These are phyloP conservation scores for Hansfordia pulvinata DNA, from an alignment of 2,329 filamentous ascomycete species.

Conservation along the genomic window DNA sequence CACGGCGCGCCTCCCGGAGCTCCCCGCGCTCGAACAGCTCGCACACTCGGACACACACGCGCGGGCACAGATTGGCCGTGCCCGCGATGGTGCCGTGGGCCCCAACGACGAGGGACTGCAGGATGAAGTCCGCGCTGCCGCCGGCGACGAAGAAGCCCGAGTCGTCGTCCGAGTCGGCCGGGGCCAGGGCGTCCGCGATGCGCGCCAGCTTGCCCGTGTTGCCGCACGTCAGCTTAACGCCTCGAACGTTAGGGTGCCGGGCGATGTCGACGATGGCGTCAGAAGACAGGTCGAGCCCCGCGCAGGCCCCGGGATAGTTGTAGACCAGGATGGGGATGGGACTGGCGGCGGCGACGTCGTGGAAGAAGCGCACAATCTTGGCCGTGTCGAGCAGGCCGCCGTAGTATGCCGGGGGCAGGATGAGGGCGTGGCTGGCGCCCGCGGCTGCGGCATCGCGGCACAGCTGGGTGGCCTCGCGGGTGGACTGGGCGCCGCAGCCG, in stretches of 20 bases:
- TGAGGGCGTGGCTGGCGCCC: constrained; percentile 53
- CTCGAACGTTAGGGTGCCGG: constrained; percentile 42
- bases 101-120: constrained; percentile 57
- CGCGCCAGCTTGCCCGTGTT: constrained; percentile 46
- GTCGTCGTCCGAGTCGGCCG: constrained; percentile 5
- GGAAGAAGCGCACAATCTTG: constrained; percentile 48
- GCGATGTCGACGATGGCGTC: constrained; percentile 40
- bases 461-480: constrained; percentile 50
- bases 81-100: constrained; percentile 61
- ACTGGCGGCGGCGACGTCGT: constrained; percentile 40
- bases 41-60: constrained; percentile 47
- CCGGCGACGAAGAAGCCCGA: constrained; percentile 55
- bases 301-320: constrained; percentile 46
- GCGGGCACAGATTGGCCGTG: constrained; percentile 58
- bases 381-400: constrained; percentile 42
- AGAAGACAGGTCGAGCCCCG: constrained; percentile 42
- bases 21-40: constrained; percentile 46
- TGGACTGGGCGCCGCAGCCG: constrained; percentile 56
- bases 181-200: constrained; percentile 30
- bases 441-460: constrained; percentile 49
- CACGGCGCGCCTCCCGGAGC: constrained; percentile 15
- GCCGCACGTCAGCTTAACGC: constrained; percentile 50
- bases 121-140: constrained; percentile 60
- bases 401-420: constrained; percentile 60
- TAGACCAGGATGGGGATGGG: constrained; percentile 49